Evolutionary conservation across 73 alveolate genomes (phyloP).

Genomic region (Paramecium sonneborni): DNA sequence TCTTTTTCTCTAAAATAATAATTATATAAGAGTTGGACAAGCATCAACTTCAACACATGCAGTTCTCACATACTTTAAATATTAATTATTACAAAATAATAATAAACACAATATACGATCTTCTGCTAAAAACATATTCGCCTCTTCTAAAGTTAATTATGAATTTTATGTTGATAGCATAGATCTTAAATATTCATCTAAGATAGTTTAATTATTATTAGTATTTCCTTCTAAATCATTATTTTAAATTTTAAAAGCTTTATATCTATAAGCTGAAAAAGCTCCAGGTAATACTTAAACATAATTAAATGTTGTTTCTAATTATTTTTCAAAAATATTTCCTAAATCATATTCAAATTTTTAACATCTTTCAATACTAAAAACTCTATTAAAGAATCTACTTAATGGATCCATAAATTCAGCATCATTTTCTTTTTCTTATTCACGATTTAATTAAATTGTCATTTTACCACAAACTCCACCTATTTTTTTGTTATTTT

Average conservation of each 20-base stretch:
- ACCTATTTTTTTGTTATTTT: background rate
- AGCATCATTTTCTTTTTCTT: background rate
- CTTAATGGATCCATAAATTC: background rate
- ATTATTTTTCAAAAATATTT: slow-evolving; percentile 66
- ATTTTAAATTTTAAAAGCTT: slow-evolving; percentile 49
- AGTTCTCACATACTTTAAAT: slow-evolving; percentile 65
- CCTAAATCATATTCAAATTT: slow-evolving; percentile 65
- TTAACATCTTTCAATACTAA: slow-evolving; percentile 4
- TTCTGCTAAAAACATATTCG: slow-evolving; percentile 78
- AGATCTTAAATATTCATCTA: slow-evolving; percentile 44
- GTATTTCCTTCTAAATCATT: no score
- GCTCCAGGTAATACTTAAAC: slow-evolving; percentile 74
- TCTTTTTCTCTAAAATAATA: slow-evolving; percentile 72
- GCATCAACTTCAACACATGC: slow-evolving; percentile 76
- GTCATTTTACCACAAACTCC: slow-evolving; percentile 69
- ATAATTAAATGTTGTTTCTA: slow-evolving; percentile 66
- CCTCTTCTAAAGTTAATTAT: slow-evolving; percentile 6
- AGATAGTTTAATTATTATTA: no score
- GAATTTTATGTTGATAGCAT: background rate
- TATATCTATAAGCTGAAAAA: slow-evolving; percentile 68
- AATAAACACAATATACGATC: slow-evolving; percentile 70
- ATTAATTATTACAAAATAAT: background rate
- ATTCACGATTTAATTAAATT: background rate
- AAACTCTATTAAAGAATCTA: background rate
- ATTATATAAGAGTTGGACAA: slow-evolving; percentile 29